A percentile compares a stretch with the other conserved stretches of the same genome.
These are phyloP conservation scores for Platanthera guangdongensis DNA, from an alignment of 106 monocot species.

Conservation along the genomic window DNA sequence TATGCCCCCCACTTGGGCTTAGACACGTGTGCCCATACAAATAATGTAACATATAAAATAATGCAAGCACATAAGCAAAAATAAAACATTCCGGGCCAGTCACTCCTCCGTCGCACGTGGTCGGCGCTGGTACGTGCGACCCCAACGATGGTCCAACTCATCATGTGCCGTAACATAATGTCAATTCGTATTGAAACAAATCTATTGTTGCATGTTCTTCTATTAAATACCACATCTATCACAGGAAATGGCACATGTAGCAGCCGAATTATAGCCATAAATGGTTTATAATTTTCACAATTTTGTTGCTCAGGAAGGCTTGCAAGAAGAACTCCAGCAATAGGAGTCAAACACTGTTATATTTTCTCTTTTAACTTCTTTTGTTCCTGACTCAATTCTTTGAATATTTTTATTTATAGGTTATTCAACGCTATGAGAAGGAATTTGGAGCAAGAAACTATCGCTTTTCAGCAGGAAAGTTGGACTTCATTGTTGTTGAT, in stretches of 20 bases:
- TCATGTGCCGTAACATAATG: background rate
- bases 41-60: no score
- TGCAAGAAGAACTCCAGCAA: background rate
- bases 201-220: background rate
- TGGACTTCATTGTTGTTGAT: slow-evolving; percentile 83
- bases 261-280: background rate
- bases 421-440: slow-evolving; percentile 69
- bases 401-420: slow-evolving; percentile 36
- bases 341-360: background rate
- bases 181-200: background rate
- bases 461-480: slow-evolving; percentile 50
- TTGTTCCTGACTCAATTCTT: background rate
- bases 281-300: background rate
- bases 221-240: background rate
- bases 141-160: no score
- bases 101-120: no score
- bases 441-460: slow-evolving; percentile 89
- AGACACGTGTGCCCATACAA: no score
- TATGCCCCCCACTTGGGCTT: no score
- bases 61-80: no score
- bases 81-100: no score
- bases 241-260: background rate
- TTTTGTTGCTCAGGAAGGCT: background rate
- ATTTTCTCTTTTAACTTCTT: background rate
- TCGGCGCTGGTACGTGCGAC: no score